Conservation (phyloP, 768 basidiomycete genomes). For the Russula compacta region DNA sequence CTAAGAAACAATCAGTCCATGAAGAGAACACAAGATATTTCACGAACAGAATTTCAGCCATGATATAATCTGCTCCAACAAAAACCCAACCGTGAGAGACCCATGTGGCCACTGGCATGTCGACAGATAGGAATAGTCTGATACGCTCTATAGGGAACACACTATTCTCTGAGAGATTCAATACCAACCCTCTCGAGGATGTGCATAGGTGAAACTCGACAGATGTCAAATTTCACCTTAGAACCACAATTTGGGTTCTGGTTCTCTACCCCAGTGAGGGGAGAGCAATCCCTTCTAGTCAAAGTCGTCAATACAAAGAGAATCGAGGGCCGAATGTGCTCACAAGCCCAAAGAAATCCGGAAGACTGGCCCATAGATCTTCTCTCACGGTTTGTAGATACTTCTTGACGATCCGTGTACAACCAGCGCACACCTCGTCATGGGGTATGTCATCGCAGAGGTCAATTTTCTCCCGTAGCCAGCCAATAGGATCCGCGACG, state of each 20-base stretch:
- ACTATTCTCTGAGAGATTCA: not conserved
- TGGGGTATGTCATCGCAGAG: slow-evolving; percentile 14
- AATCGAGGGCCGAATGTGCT: not conserved
- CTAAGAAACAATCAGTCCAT: not conserved
- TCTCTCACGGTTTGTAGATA: slow-evolving; percentile 10
- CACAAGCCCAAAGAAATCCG: slow-evolving; percentile 14
- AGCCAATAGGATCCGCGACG: slow-evolving; percentile 11
- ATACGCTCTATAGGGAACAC: not conserved
- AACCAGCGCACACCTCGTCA: slow-evolving; percentile 11
- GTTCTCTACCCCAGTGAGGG: slow-evolving; percentile 11
- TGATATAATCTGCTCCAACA: not conserved
- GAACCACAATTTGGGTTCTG: slow-evolving; percentile 16
- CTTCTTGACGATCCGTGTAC: slow-evolving; percentile 6
- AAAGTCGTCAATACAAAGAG: not conserved
- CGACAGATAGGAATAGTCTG: not conserved
- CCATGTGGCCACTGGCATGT: not conserved
- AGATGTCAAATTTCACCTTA: not conserved
- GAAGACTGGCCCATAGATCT: slow-evolving; percentile 13
- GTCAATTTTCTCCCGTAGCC: slow-evolving; percentile 4
- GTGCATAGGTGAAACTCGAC: not conserved
- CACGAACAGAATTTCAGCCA: not conserved
- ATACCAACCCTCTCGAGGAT: not conserved
- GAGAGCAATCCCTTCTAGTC: slow-evolving; percentile 8
- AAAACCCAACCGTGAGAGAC: not conserved
- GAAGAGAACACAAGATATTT: too few species aligned